A percentile compares a stretch with the other conserved stretches of the same genome.
Evolutionary conservation across 805 yeast genomes (phyloP).

Genomic region (Candida ortonii): DNA sequence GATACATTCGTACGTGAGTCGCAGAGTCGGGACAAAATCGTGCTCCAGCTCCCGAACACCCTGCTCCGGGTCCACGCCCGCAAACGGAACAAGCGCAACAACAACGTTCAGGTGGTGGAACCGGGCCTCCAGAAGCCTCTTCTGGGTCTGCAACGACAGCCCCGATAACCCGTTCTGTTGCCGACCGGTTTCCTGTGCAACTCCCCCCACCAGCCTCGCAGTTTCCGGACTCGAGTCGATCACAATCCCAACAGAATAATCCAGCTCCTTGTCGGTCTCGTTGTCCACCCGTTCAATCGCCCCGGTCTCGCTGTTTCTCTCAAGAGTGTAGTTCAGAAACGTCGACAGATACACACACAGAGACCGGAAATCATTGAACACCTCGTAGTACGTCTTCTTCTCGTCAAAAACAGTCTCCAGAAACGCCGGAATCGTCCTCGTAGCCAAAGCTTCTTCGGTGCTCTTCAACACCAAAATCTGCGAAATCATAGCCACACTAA

Average conservation of each 20-base stretch:
- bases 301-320: slow-evolving; percentile 2
- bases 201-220: too few relatives aligned
- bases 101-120: slow-evolving; percentile 30
- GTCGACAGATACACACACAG: slow-evolving; percentile 15
- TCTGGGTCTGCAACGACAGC: slow-evolving; percentile 7
- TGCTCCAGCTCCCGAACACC: background rate
- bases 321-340: slow-evolving; percentile 13
- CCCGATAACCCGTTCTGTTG: slow-evolving; percentile 4
- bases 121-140: slow-evolving; percentile 21
- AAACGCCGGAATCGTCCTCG: slow-evolving; percentile 8
- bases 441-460: slow-evolving; percentile 1
- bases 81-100: slow-evolving; percentile 13
- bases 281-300: slow-evolving; percentile 12
- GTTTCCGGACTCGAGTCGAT: slow-evolving; percentile 17
- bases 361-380: slow-evolving; percentile 9
- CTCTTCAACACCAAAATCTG: slow-evolving; percentile 13
- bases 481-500: slow-evolving; percentile 17
- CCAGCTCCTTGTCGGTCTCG: slow-evolving; percentile 19
- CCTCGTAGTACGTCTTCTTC: slow-evolving; percentile 7
- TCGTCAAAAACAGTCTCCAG: slow-evolving; percentile 10
- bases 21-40: slow-evolving; percentile 11
- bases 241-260: slow-evolving; percentile 22
- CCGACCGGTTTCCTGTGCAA: background rate
- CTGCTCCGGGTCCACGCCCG: background rate
- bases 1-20: slow-evolving; percentile 9